phyloP scores from a whole-genome alignment of 148 eudicot genomes.

The Rheum nobile region DNA sequence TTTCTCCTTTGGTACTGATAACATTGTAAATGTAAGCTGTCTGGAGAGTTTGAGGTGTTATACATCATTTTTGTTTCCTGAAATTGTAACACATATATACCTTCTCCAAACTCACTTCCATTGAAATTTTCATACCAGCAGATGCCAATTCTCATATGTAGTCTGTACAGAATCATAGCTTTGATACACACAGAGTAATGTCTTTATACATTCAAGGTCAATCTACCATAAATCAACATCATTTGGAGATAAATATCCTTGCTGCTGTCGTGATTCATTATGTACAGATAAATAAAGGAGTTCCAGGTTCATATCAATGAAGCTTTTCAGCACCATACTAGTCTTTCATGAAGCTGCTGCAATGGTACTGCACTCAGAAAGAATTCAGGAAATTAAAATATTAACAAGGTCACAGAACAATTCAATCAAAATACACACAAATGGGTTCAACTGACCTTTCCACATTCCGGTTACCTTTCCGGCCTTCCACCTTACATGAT shows the following conservation, averaged over 20 bases:
- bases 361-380: not conserved
- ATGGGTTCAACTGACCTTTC: not conserved
- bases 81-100: not conserved
- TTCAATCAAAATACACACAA: not conserved
- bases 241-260: not conserved
- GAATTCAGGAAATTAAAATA: not conserved
- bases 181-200: not conserved
- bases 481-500: slow-evolving; percentile 31
- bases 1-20: not conserved
- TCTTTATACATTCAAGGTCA: not conserved
- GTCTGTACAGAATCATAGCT: not conserved
- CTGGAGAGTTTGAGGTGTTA: slow-evolving; percentile 1
- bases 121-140: no score
- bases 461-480: slow-evolving; percentile 10
- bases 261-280: not conserved
- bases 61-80: slow-evolving; percentile 1
- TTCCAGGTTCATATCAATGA: not conserved
- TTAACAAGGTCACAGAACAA: not conserved
- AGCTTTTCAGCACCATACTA: not conserved
- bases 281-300: not conserved
- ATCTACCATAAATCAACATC: not conserved
- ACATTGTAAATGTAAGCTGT: not conserved
- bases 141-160: no score
- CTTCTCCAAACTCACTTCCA: no score
- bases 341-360: not conserved